Evolutionary conservation across 257 asterid species (phyloP).

Genomic region (Petrea volubilis): DNA sequence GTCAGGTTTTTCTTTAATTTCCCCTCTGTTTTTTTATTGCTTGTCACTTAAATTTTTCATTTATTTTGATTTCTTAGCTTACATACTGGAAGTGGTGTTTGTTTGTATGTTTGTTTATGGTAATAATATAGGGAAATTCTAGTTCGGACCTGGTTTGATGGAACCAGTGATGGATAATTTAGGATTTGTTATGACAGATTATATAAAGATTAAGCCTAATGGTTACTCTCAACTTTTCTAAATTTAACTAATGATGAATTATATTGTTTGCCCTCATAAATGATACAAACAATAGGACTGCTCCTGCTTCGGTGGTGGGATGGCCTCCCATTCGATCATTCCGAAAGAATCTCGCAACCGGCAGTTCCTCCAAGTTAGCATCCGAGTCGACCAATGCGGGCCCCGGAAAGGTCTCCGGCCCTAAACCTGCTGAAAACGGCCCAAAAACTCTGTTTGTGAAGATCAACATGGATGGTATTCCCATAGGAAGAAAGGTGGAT

Average conservation of each 20-base stretch:
- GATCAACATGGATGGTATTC: constrained; percentile 94
- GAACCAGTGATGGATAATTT: no score
- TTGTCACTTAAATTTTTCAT: constrained; percentile 6
- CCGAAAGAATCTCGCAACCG: constrained; percentile 64
- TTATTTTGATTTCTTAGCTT: neutral
- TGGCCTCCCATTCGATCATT: constrained; percentile 93
- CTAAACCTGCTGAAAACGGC: constrained; percentile 40
- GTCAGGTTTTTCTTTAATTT: neutral
- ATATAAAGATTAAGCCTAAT: no score
- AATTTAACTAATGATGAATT: neutral
- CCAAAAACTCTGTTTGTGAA: constrained; percentile 71
- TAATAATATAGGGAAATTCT: no score
- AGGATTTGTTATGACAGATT: no score
- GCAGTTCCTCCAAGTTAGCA: constrained; percentile 41
- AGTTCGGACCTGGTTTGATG: no score
- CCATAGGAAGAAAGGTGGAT: constrained; percentile 89
- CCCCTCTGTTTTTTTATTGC: constrained; percentile 5
- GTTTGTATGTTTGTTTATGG: no score
- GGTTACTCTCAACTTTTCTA: neutral
- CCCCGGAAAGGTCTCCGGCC: constrained; percentile 30
- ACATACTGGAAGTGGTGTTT: neutral
- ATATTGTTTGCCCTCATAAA: neutral
- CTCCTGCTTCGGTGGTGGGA: constrained; percentile 82
- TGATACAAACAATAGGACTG: constrained; percentile 44
- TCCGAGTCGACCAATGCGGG: constrained; percentile 37